phyloP scores from a whole-genome alignment of 2,329 filamentous ascomycete genomes.

The Colletotrichum salicis region DNA sequence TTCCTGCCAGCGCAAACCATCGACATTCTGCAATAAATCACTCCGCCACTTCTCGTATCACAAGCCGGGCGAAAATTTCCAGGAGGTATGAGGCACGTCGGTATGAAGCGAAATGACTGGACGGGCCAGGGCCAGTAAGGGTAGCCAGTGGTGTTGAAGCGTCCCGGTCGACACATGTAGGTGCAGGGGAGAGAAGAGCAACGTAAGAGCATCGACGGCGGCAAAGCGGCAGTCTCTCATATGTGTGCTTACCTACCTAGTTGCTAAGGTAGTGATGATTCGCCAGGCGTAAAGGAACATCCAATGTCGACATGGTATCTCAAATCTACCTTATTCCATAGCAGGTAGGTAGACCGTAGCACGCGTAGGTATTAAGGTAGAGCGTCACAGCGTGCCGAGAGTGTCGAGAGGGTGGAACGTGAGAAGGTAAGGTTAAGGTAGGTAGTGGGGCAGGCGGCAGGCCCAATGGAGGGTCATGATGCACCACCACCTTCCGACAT shows the following conservation, averaged over 20 bases:
- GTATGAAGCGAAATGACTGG: conserved; percentile 17
- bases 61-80: conserved; percentile 21
- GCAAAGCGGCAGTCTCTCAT: conserved; percentile 3
- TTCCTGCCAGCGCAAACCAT: background rate
- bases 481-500: background rate
- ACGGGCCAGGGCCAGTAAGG: background rate
- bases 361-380: background rate
- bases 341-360: no score
- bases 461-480: conserved; percentile 10
- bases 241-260: background rate
- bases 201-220: conserved; percentile 9
- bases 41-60: conserved; percentile 33
- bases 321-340: background rate
- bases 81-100: conserved; percentile 9
- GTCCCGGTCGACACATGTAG: background rate
- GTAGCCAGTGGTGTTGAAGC: conserved; percentile 11
- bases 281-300: background rate
- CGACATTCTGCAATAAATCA: conserved; percentile 18
- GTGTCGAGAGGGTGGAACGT: background rate
- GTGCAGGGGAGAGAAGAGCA: conserved; percentile 13
- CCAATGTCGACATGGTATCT: background rate
- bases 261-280: background rate
- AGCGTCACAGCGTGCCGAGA: background rate
- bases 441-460: conserved; percentile 22
- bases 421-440: conserved; percentile 5